Evolutionary conservation across 352 stramenopile genomes (phyloP), one percentile per base, ranked within the genome.

Genomic region (Pythium pyrilobum): DNA sequence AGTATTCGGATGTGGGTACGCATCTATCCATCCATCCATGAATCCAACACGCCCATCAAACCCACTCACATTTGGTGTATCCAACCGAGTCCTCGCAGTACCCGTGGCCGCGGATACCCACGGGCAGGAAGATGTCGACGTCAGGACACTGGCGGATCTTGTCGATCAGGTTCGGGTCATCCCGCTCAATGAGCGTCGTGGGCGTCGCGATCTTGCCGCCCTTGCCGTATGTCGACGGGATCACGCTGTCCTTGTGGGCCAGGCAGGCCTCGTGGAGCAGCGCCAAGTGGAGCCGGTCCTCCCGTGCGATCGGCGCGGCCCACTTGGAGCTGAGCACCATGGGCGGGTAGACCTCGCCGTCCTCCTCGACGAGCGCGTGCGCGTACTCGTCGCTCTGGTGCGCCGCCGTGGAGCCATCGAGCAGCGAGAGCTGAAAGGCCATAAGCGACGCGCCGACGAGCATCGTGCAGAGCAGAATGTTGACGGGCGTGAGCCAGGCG

Each of bases 81-180:
- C 68, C 78, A 23, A 72, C 64, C 5, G 66, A 68, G 43, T 89
- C 78, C 39, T 89, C 78, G 59, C 78, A 89, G 62, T 89, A 89
- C 28, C 78, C 76, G 36, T 81, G 67, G 18, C 54, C 63, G 13
- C 76, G 71, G 15, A 87, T 57, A n/a, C 60, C 66, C 8, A 39
- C 6, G 0, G 78, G 74, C 23, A 83, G 48, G 64, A 79, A 89
- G 39, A 89, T 67, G 34, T 87, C 78, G n/a, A 89, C 57, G 51
- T 84, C 75, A 0, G 73, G 59, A 45, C 78, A 87, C n/a, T 60
- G 39, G 27, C 62, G 41, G 27, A 88, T 41, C 47, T 66, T 71
- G 7, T 78, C 47, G 33, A 88, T 53, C 37, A 87, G 44, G 20
- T 71, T 28, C 9, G 59, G 43, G 27, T 85, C 67, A 46, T 56